These are phyloP conservation scores for Globisporangium yorkense DNA, from an alignment of 352 stramenopile species.

Conservation along the genomic window DNA sequence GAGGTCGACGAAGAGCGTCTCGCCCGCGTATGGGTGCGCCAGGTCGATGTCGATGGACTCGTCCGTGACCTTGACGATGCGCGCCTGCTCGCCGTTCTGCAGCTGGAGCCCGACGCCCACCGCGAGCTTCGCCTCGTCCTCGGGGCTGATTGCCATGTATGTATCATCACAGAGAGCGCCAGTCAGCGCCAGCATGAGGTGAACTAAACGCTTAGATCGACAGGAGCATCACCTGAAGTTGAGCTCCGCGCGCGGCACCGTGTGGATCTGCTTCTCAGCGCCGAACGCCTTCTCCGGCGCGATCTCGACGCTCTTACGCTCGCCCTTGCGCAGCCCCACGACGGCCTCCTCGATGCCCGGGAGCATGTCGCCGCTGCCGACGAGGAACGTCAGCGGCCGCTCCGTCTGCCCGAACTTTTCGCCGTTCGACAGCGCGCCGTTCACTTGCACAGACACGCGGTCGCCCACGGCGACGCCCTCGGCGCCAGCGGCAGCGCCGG, in stretches of 20 bases:
- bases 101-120: conserved; percentile 60
- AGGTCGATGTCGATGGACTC: conserved; percentile 74
- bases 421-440: conserved; percentile 54
- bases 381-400: conserved; percentile 58
- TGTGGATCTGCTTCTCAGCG: conserved; percentile 48
- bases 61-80: conserved; percentile 61
- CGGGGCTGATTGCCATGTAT: conserved; percentile 16
- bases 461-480: conserved; percentile 44
- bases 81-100: conserved; percentile 48
- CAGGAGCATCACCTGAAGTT: conserved; percentile 66
- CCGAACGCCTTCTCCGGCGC: conserved; percentile 63
- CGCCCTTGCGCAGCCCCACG: conserved; percentile 56
- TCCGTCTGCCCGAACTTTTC: conserved; percentile 50
- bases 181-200: not conserved
- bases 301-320: conserved; percentile 60
- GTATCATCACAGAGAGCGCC: not conserved
- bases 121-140: conserved; percentile 62
- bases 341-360: conserved; percentile 66
- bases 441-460: conserved; percentile 64
- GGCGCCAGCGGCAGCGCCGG: conserved; percentile 8
- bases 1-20: conserved; percentile 72
- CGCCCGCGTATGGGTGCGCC: conserved; percentile 65
- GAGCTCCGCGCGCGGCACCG: conserved; percentile 66
- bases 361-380: conserved; percentile 65
- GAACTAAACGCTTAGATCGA: too few relatives aligned